Percentiles rank a stretch among this genome's conserved stretches.
phyloP scores from a whole-genome alignment of 2,329 filamentous ascomycete species.

The Alternaria conjuncta region DNA sequence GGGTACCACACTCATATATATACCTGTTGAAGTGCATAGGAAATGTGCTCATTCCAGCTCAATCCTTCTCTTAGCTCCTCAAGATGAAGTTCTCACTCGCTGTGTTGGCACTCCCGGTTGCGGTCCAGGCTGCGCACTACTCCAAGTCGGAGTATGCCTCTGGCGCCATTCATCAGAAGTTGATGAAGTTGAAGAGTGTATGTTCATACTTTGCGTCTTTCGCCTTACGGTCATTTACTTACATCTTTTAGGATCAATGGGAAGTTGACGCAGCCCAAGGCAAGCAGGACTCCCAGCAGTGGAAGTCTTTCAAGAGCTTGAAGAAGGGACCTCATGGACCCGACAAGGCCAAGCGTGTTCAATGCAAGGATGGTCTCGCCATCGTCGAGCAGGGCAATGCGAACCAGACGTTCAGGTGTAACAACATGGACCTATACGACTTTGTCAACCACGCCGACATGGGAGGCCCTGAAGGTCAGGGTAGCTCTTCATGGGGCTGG shows the following conservation, averaged over 20 bases:
- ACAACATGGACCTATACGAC: constrained; percentile 61
- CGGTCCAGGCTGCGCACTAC: constrained; percentile 27
- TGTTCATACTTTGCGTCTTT: not conserved
- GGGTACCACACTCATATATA: constrained; percentile 19
- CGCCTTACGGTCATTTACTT: not conserved
- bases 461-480: constrained; percentile 52
- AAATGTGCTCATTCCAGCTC: constrained; percentile 34
- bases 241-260: constrained; percentile 25
- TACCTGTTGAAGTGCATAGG: constrained; percentile 8
- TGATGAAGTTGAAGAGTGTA: constrained; percentile 38
- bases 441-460: constrained; percentile 63
- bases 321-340: constrained; percentile 20
- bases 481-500: constrained; percentile 61
- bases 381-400: constrained; percentile 29
- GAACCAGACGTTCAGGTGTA: constrained; percentile 35
- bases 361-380: constrained; percentile 32
- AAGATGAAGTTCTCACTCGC: constrained; percentile 36
- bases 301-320: constrained; percentile 28
- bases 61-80: constrained; percentile 20
- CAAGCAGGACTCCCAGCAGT: constrained; percentile 22
- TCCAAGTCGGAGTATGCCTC: constrained; percentile 33
- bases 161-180: constrained; percentile 30
- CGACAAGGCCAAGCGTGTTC: constrained; percentile 17
- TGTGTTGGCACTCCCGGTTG: constrained; percentile 28
- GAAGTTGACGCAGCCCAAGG: constrained; percentile 26